Evolutionary conservation across 2,329 filamentous ascomycete species (phyloP).

Genomic region (Nemania sp.): DNA sequence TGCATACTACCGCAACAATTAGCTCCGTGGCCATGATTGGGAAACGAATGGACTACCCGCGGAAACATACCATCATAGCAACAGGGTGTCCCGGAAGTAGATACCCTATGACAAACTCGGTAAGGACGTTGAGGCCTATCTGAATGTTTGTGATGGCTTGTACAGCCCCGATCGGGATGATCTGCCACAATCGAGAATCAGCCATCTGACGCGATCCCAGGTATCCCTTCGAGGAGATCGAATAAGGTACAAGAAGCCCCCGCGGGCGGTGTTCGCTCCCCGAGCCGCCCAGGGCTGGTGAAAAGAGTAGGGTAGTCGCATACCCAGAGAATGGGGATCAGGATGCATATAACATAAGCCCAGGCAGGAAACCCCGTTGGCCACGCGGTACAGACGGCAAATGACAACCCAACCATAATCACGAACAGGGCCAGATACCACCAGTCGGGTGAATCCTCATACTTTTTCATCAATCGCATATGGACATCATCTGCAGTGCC

Average conservation of each 20-base stretch:
- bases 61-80: slow-evolving; percentile 62
- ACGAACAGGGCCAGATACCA: slow-evolving; percentile 58
- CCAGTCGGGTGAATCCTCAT: slow-evolving; percentile 61
- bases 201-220: not conserved
- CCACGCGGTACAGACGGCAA: slow-evolving; percentile 58
- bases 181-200: slow-evolving; percentile 3
- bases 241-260: too few species aligned
- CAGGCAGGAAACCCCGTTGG: slow-evolving; percentile 61
- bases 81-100: slow-evolving; percentile 71
- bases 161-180: slow-evolving; percentile 51
- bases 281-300: too few species aligned
- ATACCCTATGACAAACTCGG: slow-evolving; percentile 74
- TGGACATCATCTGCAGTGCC: slow-evolving; percentile 47
- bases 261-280: too few species aligned
- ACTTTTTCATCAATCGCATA: slow-evolving; percentile 65
- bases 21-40: not conserved
- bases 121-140: slow-evolving; percentile 67
- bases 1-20: slow-evolving; percentile 9
- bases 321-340: slow-evolving; percentile 59
- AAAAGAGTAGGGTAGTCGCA: not conserved
- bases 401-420: slow-evolving; percentile 58
- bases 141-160: slow-evolving; percentile 65
- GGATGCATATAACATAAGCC: slow-evolving; percentile 60
- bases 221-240: not conserved
- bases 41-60: not conserved